These are phyloP conservation scores for Calycina marina DNA, from an alignment of 2,329 filamentous ascomycete species.

Conservation along the genomic window DNA sequence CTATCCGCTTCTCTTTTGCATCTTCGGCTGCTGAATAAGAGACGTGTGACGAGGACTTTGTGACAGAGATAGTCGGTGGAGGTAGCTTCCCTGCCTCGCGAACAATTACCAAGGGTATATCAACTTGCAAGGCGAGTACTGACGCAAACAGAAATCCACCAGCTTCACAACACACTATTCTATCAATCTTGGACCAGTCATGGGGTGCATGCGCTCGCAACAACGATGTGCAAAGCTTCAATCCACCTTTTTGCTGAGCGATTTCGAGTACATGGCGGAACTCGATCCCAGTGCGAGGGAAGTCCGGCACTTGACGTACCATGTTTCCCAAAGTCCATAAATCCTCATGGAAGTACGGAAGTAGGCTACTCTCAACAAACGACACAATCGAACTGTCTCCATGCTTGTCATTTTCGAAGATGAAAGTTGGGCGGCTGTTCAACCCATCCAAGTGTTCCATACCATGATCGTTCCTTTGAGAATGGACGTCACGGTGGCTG, in stretches of 20 bases:
- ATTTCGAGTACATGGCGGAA: conserved; percentile 47
- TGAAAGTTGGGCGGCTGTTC: conserved; percentile 26
- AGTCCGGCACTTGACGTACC: conserved; percentile 33
- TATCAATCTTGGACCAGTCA: conserved; percentile 31
- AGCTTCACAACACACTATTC: conserved; percentile 37
- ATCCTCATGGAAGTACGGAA: conserved; percentile 31
- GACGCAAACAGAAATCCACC: conserved; percentile 43
- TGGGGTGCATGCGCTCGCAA: conserved; percentile 30
- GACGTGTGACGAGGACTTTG: conserved; percentile 36
- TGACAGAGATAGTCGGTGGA: conserved; percentile 34
- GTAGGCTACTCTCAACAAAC: conserved; percentile 28
- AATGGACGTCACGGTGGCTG: no score
- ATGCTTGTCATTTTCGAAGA: conserved; percentile 35
- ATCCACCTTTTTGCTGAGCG: conserved; percentile 33
- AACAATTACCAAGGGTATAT: conserved; percentile 33
- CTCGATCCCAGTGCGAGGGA: conserved; percentile 33
- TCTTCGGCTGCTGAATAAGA: conserved; percentile 28
- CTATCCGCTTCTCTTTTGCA: conserved; percentile 26
- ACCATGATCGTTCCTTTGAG: conserved; percentile 4
- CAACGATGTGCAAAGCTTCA: conserved; percentile 35
- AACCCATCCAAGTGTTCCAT: conserved; percentile 7
- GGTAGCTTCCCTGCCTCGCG: conserved; percentile 44
- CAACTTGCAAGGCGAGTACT: conserved; percentile 28
- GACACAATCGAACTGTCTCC: conserved; percentile 25
- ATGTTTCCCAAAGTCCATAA: conserved; percentile 33